Base-by-base conservation (phyloP, 1,284 basidiomycete species). In the Rhodotorula sp. region DNA sequence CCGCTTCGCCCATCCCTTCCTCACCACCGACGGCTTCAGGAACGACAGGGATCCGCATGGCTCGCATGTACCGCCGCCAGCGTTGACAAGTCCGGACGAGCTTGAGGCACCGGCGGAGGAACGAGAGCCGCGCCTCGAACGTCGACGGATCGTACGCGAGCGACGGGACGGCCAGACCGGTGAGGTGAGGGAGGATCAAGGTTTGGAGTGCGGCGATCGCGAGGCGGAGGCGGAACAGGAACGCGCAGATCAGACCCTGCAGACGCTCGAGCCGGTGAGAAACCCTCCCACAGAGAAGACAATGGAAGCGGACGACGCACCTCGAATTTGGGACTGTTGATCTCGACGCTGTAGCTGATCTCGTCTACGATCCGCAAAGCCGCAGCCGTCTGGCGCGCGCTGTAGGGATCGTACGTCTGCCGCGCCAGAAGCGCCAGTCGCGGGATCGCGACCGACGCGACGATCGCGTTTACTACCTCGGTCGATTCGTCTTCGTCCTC, bases 381-480 rank as follows among this genome's bases (percentile, higher is more conserved):
- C 60, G 87, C 84, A 48, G 86, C 84, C 6, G 90, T 85, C 79
- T 90, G 86, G 54, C 78, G 82, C n/a, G 84, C 83, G 2, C 91
- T 94, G 80, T 91, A 93, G 1, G 90, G 88, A 80, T 97, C 91
- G 68, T 94, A 85, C 2, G 86, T 89, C 45, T 91, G 92, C 8
- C 31, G 84, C 83, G 77, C 90, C 86, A 92, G 80, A 75, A 86
- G 89, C 77, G 85, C 86, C 12, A 97, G 79, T 55, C 89, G 84
- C 4, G 94, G 93, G 34, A 91, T 87, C 59, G 95, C 84, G 1
- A 89, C 88, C 0, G 91, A 92, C 18, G 90, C 88, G 38, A 95
- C 87, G 88, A 95, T 92, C 2, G 90, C 89, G 26, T 90, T 87
- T 34, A 93, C 88, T n/a, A 95, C 84, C 78, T 95, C 92, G 19